Evolutionary conservation across 257 asterid genomes (phyloP).

Genomic region (Nemophila menziesii): DNA sequence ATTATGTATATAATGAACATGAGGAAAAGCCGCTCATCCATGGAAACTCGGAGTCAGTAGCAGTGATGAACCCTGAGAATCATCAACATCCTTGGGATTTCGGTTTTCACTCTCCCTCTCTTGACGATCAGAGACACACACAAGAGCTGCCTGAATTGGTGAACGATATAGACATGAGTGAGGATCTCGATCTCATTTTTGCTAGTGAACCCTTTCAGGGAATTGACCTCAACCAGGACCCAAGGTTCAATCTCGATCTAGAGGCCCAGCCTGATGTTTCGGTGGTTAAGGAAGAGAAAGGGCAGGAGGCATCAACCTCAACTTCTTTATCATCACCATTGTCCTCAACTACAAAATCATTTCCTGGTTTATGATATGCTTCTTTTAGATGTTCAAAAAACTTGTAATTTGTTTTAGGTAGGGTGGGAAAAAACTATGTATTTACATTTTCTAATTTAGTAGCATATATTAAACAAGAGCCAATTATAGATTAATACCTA

Average conservation of each 20-base stretch:
- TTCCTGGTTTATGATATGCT: slow-evolving; percentile 11
- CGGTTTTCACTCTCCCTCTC: slow-evolving; percentile 28
- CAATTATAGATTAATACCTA: no score
- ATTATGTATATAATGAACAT: slow-evolving; percentile 8
- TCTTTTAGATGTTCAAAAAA: background rate
- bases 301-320: slow-evolving; percentile 10
- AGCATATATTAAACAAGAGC: background rate
- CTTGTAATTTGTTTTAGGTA: slow-evolving; percentile 1
- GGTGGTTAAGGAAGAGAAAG: slow-evolving; percentile 17
- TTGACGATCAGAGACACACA: slow-evolving; percentile 21
- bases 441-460: background rate
- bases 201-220: slow-evolving; percentile 21
- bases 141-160: slow-evolving; percentile 41
- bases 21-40: slow-evolving; percentile 15
- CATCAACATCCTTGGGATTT: slow-evolving; percentile 61
- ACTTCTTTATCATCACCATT: slow-evolving; percentile 30
- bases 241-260: slow-evolving; percentile 1
- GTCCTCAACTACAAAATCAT: slow-evolving; percentile 30
- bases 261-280: slow-evolving; percentile 12
- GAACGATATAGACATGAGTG: slow-evolving; percentile 40
- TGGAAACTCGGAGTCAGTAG: slow-evolving; percentile 16
- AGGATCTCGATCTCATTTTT: slow-evolving; percentile 41
- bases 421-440: background rate
- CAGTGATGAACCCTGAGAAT: slow-evolving; percentile 25
- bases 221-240: slow-evolving; percentile 22